Conservation (phyloP, 805 yeast genomes). For the Wickerhamomyces bisporus region DNA sequence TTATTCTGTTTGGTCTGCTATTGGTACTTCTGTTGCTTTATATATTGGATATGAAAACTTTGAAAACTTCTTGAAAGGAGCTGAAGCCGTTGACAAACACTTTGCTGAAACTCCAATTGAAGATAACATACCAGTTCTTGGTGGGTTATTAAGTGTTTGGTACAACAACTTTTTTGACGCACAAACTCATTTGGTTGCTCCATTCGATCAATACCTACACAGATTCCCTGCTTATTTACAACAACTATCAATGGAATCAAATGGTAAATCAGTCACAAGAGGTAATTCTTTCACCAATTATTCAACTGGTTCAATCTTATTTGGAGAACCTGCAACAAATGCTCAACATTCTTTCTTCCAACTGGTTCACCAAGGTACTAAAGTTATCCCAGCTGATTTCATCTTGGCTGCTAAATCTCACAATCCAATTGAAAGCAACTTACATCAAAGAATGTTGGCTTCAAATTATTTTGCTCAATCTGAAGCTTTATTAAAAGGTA, state of each 20-base stretch:
- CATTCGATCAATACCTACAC: conserved; percentile 97
- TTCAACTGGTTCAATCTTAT: conserved; percentile 92
- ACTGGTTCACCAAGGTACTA: conserved; percentile 98
- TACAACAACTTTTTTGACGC: conserved; percentile 98
- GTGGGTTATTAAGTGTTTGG: conserved; percentile 95
- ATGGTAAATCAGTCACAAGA: conserved; percentile 96
- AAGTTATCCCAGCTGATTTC: conserved; percentile 94
- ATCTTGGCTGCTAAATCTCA: conserved; percentile 96
- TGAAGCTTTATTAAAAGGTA: conserved; percentile 96
- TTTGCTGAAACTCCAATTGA: conserved; percentile 80
- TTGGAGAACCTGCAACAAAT: conserved; percentile 98
- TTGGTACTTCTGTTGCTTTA: conserved; percentile 91
- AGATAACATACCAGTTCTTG: conserved; percentile 87
- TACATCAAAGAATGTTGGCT: conserved; percentile 98
- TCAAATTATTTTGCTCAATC: conserved; percentile 98
- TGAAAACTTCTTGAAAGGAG: conserved; percentile 90
- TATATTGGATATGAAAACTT: conserved; percentile 96
- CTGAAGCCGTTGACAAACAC: conserved; percentile 94
- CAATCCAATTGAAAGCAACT: conserved; percentile 90
- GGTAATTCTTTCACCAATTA: conserved; percentile 87
- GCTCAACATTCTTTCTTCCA: conserved; percentile 99
- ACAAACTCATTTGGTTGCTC: conserved; percentile 97
- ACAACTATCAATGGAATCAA: conserved; percentile 98
- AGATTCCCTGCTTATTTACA: conserved; percentile 99
- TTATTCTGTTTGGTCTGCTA: conserved; percentile 99